Base-by-base conservation (phyloP, 2,329 filamentous ascomycete species). In the Paecilomyces niveus region DNA sequence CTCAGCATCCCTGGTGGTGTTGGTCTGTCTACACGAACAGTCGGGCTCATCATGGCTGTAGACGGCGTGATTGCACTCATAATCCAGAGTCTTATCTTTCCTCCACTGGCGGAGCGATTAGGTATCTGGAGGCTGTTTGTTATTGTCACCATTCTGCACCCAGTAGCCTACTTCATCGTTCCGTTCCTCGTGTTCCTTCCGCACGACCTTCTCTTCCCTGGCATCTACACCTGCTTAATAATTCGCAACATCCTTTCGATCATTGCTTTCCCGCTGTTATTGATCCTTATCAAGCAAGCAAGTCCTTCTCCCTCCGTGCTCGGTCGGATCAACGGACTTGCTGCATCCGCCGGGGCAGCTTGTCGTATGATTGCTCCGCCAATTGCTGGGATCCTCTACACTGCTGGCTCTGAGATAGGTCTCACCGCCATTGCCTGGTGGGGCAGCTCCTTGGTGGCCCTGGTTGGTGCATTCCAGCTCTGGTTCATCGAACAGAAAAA, bases 271-370 rank as follows among this genome's bases (percentile, higher is more conserved):
- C 88, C 87, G 0, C 81, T 88, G 8, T 80, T 88, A 0, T 78
- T 90, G 26, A 89, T 90, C 60, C 77, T 90, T 57, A 81, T 90
- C 67, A 90, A 90, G 70, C 85, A 90, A 73, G 85, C 88, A 1
- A 84, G 85, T 3, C 86, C 87, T 0, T 81, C 83, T 3, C 77
- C 83, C 3, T 80, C 79, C 1, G 81, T 84, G 4, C 78, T 90
- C 15, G 88, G 88, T 1, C 86, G 83, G 64, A 88, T 90, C 70
- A 90, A 90, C 62, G 88, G 88, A 0, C 74, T 90, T 8, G 87
- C 87, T 54, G 89, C 89, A 60, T 87, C 85, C 2, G 87, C 84
- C 1, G 88, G 87, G n/a, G 89, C 87, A 21, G 83, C 85, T 3
- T 86, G 85, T 59, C 81, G 88, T n/a, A 89, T 86, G 0, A 69